Base-by-base conservation (phyloP, 2,329 filamentous ascomycete species). In the Dactylellina cionopaga region DNA sequence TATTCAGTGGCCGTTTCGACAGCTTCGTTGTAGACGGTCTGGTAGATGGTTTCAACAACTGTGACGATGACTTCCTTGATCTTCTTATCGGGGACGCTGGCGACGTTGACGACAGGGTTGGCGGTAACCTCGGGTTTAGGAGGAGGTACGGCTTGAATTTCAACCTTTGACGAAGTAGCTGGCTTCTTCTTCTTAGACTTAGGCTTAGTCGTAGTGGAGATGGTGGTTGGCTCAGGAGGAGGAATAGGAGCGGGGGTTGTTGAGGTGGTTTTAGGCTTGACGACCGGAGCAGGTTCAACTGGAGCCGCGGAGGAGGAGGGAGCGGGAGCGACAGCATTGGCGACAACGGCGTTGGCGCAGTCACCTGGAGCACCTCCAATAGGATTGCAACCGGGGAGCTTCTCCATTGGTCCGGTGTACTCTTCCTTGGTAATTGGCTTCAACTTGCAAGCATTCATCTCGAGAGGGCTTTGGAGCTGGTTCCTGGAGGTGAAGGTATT, bases 331-430 rank as follows among this genome's bases (percentile, higher is more conserved):
- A 43, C 54, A 15, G 35, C 46, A n/a, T 68, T 60, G 47, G 47
- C 44, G n/a, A 68, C 54, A 22, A 68, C 52, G 29, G 39, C 22
- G 1, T 54, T 59, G 31, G 51, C 39, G 19, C 63, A 68, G 22
- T 60, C 35, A 6, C 37, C 52, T 9, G 52, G 33, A 6, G 44
- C 11, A 25, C 43, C 54, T 22, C 54, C 63, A 15, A 79, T 55
- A 7, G 84, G 80, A 62, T 87, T 86, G 77, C 82, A 86, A 76
- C 89, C 90, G 35, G 86, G 82, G 13, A 84, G 80, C 17, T 83
- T 82, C 2, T 49, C 33, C 25, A 62, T 63, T 5, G 58, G 49
- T 6, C 49, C 56, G 3, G 39, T 31, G 37, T 63, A 63, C 10
- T 47, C 33, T 17, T 55, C 35, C 3, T 29, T 43, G 10, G 56